phyloP scores from a whole-genome alignment of 169 alveolate species.

The Plasmodium coatneyi region DNA sequence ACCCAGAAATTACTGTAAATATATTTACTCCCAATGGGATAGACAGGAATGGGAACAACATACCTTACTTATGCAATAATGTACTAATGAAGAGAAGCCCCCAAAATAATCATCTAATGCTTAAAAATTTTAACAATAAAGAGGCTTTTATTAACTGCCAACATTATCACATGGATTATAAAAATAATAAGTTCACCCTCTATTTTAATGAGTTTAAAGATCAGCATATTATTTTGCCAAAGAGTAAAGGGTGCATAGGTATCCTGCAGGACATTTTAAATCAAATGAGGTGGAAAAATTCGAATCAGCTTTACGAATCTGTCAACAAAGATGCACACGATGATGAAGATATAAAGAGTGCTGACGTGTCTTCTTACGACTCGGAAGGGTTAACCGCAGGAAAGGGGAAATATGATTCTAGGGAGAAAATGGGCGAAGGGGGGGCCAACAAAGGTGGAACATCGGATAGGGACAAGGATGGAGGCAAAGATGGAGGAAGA shows the following conservation, averaged over 20 bases:
- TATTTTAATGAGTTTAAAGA: constrained; percentile 40
- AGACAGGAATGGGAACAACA: constrained; percentile 36
- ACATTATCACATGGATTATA: constrained; percentile 34
- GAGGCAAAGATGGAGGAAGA: neutral
- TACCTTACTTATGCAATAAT: constrained; percentile 45
- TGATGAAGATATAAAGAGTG: neutral
- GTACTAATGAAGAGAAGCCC: constrained; percentile 21
- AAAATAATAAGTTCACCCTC: constrained; percentile 43
- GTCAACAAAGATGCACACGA: neutral
- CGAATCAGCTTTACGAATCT: neutral
- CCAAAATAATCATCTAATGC: constrained; percentile 14
- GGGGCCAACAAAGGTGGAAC: neutral
- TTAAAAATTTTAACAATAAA: constrained; percentile 17
- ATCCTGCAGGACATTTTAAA: constrained; percentile 14
- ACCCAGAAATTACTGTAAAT: constrained; percentile 26
- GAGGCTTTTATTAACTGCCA: constrained; percentile 30
- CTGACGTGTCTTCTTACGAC: constrained; percentile 5
- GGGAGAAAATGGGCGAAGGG: neutral
- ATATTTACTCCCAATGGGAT: constrained; percentile 73
- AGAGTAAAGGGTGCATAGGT: constrained; percentile 28
- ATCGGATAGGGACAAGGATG: neutral
- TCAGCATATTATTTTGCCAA: constrained; percentile 67
- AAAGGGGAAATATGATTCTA: neutral
- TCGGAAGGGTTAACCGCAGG: neutral
- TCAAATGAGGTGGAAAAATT: constrained; percentile 47